Base-by-base conservation (phyloP, 805 yeast species). In the Ogataea chonburiensis region DNA sequence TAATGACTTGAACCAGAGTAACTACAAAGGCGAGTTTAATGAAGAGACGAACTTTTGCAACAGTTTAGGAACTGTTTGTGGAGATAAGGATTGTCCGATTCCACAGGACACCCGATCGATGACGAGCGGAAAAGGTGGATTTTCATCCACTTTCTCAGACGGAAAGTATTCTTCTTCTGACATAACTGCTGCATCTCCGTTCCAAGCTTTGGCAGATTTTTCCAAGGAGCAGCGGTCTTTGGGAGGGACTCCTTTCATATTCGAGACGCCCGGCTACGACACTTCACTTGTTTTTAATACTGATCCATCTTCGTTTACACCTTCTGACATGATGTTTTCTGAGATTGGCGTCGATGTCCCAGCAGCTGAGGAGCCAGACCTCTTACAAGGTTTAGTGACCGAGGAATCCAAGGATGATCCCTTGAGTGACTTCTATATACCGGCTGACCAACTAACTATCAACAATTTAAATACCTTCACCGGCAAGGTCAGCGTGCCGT, bases 21-120 rank as follows among this genome's bases (percentile, higher is more conserved):
- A 44, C 17, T 49, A 46, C 33, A 58, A 52, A 24, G 64, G 52
- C 15, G 56, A 69, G 38, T 83, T 78, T 55, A 83, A 79, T 52
- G 91, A 85, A 54, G 79, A 81, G 47, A 79, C 81, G 37, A 73
- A 75, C 41, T 91, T 91, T 56, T 91, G 98, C 55, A 73, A 74
- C 17, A 76, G 79, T 49, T 70, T 91, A 54, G 74, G 76, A 43
- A 72, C 78, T 57, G 97, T 88, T 1, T 89, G 97, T 61, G 97
- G 96, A 12, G 79, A 81, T 5, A 79, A 69, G 50, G 70, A 70
- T 11, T 63, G 74, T 45, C 95, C 93, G 3, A 56, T 80, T 4
- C 94, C 96, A 3, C 59, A 63, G 50, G 53, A 37, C 11, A 28
- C 42, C 13, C 28, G 45, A 42, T 38, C 44, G 4, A 32, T 45